Evolutionary conservation across 495 filamentous ascomycete species (phyloP).

Genomic region (Staphylotrichum tortipilum): DNA sequence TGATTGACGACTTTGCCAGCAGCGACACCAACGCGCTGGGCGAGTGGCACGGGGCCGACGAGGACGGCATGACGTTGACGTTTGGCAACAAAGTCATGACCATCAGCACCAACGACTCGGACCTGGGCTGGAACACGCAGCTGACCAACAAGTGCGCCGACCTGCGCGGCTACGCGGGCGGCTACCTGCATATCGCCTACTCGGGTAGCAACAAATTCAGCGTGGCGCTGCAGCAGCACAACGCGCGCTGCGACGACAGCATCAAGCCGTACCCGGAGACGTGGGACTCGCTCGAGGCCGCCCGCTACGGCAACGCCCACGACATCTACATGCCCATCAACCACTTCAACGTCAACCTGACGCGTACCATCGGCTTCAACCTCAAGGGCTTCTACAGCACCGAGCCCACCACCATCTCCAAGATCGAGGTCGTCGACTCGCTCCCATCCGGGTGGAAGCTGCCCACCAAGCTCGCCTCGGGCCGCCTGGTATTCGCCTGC

Average conservation of each 20-base stretch:
- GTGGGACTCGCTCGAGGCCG: constrained; percentile 64
- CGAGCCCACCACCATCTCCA: constrained; percentile 44
- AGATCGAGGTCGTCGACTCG: constrained; percentile 54
- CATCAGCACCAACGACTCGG: constrained; percentile 56
- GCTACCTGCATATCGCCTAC: constrained; percentile 65
- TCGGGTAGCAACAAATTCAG: constrained; percentile 59
- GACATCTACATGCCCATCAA: constrained; percentile 69
- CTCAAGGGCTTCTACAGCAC: constrained; percentile 59
- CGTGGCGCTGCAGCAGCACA: constrained; percentile 66
- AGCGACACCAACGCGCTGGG: constrained; percentile 52
- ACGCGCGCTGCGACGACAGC: constrained; percentile 48
- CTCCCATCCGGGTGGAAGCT: constrained; percentile 45
- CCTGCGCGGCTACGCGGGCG: constrained; percentile 45
- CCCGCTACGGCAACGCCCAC: constrained; percentile 48
- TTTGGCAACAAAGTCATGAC: constrained; percentile 44
- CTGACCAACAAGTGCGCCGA: constrained; percentile 53
- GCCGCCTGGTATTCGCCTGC: constrained; percentile 55
- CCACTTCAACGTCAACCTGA: constrained; percentile 61
- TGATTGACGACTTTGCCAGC: constrained; percentile 59
- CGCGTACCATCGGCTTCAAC: constrained; percentile 53
- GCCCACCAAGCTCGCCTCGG: constrained; percentile 55
- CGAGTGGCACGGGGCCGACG: constrained; percentile 64
- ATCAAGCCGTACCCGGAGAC: constrained; percentile 63
- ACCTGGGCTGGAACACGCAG: constrained; percentile 62
- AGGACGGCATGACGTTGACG: constrained; percentile 43